phyloP scores from a whole-genome alignment of 257 asterid genomes.

The Oldenlandia corymbosa region DNA sequence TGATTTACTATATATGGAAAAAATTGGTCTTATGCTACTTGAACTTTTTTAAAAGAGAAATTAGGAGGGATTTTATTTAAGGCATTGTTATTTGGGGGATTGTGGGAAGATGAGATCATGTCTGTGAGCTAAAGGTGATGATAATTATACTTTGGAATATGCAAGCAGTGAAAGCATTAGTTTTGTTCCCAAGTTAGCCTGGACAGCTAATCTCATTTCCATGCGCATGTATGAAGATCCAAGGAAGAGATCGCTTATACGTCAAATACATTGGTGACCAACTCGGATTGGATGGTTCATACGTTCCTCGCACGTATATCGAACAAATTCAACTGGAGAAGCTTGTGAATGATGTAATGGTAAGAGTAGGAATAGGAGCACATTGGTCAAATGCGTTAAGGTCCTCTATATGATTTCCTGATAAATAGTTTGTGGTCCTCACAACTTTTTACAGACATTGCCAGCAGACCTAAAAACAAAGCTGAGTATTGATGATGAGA shows the following conservation, averaged over 20 bases:
- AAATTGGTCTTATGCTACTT: no score
- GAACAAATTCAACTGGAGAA: constrained; percentile 98
- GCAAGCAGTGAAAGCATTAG: not conserved
- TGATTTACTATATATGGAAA: no score
- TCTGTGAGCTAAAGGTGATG: no score
- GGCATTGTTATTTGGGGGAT: no score
- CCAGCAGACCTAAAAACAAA: constrained; percentile 92
- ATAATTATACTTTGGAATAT: no score
- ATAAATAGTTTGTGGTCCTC: constrained; percentile 19
- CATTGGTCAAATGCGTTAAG: not conserved
- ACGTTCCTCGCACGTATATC: constrained; percentile 83
- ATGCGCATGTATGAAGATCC: constrained; percentile 51
- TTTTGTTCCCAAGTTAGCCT: constrained; percentile 12
- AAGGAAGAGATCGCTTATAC: constrained; percentile 83
- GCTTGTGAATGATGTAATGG: constrained; percentile 94
- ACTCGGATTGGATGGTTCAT: constrained; percentile 88
- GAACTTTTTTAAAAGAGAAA: no score
- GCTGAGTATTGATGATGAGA: constrained; percentile 88
- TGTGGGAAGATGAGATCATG: no score
- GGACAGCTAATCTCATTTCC: constrained; percentile 17
- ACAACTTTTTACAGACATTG: constrained; percentile 48
- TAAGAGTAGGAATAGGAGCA: constrained; percentile 15
- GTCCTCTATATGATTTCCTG: not conserved
- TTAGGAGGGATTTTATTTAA: no score
- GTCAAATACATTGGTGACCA: constrained; percentile 71